Conservation (phyloP, 2,329 filamentous ascomycete genomes). For the Colletotrichum eleusines region DNA sequence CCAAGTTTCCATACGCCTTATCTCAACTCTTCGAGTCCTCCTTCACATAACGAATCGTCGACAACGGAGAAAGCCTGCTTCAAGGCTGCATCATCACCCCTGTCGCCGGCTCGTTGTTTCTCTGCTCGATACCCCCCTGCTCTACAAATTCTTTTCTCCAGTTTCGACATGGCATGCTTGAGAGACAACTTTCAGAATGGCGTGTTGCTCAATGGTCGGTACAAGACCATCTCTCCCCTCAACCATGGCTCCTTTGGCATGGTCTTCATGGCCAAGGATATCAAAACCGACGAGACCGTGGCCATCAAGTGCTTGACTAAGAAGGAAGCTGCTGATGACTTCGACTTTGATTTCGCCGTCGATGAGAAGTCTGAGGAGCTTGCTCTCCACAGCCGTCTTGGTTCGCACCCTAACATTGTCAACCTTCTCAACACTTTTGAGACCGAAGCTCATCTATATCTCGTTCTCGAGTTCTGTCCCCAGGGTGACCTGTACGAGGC, state of each 20-base stretch:
- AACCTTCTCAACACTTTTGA: conserved; percentile 93
- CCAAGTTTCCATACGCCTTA: not conserved
- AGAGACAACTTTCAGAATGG: conserved; percentile 83
- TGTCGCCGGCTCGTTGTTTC: conserved; percentile 23
- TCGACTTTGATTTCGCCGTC: conserved; percentile 74
- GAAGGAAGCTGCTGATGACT: conserved; percentile 71
- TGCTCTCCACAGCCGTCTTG: conserved; percentile 82
- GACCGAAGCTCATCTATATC: conserved; percentile 88
- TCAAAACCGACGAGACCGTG: conserved; percentile 80
- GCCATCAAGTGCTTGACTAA: conserved; percentile 98
- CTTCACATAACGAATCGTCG: conserved; percentile 17
- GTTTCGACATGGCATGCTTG: conserved; percentile 80
- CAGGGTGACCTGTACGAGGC: conserved; percentile 98
- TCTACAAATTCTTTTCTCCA: conserved; percentile 46
- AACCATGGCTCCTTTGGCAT: conserved; percentile 99
- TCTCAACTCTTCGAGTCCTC: conserved; percentile 6
- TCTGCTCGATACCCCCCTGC: conserved; percentile 38
- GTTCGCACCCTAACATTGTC: conserved; percentile 89
- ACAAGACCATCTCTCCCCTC: conserved; percentile 90
- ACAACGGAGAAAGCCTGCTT: conserved; percentile 10
- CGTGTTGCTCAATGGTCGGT: conserved; percentile 88
- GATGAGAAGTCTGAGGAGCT: conserved; percentile 88
- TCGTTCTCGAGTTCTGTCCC: conserved; percentile 94
- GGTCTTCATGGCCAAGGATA: conserved; percentile 93
- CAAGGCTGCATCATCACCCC: conserved; percentile 32